A percentile compares a stretch with the other conserved stretches of the same genome.
These are phyloP conservation scores for Flaveria brownii DNA, from an alignment of 129 eudicot genomes.

Conservation along the genomic window DNA sequence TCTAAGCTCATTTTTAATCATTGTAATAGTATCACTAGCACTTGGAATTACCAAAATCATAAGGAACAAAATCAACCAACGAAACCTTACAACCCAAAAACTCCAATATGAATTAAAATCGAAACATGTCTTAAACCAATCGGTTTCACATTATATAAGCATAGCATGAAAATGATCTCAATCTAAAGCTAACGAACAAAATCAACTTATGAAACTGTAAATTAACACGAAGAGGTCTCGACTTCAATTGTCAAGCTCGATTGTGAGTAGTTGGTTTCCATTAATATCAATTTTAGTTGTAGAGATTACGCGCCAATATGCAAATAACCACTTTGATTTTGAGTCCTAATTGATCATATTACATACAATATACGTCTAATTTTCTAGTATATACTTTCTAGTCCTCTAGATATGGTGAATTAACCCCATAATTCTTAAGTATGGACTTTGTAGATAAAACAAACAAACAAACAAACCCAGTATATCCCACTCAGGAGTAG, in stretches of 20 bases:
- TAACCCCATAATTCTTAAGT: neutral
- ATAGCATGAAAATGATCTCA: too few relatives aligned
- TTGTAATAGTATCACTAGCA: constrained; percentile 76
- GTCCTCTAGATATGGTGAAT: neutral
- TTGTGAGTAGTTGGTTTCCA: neutral
- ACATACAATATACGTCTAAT: neutral
- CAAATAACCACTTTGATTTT: neutral
- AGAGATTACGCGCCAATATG: too few relatives aligned
- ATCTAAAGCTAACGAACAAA: neutral
- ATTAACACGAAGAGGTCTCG: constrained; percentile 4
- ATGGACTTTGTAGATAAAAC: too few relatives aligned
- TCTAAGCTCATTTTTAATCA: constrained; percentile 79
- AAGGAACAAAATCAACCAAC: neutral
- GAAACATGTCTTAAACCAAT: neutral
- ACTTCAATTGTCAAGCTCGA: neutral
- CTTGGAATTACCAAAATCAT: constrained; percentile 94
- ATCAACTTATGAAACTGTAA: neutral
- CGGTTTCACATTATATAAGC: too few relatives aligned
- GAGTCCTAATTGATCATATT: constrained; percentile 22
- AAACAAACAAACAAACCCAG: too few relatives aligned
- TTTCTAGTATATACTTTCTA: neutral
- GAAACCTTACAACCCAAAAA: neutral
- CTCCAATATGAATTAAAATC: neutral
- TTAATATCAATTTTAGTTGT: neutral
- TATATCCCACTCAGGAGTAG: too few relatives aligned